phyloP scores from a whole-genome alignment of 2,329 filamentous ascomycete genomes.

The Colletotrichum sp. region DNA sequence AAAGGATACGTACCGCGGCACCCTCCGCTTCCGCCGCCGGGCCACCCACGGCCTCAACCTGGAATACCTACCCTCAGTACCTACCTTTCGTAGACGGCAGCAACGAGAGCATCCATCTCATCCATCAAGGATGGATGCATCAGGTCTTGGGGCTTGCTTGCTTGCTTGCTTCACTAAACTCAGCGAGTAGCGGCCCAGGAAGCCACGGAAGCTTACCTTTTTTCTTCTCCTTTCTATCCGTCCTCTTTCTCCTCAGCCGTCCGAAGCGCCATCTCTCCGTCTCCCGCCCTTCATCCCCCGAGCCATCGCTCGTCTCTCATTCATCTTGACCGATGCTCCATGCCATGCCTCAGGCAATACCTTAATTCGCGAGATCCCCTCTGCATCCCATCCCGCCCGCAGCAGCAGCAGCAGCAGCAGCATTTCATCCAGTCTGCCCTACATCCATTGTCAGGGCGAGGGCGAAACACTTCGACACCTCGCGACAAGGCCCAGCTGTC shows the following conservation, averaged over 20 bases:
- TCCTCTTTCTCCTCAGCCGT: not conserved
- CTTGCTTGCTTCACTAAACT: not conserved
- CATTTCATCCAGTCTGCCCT: not conserved
- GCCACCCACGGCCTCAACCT: not conserved
- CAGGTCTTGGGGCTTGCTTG: not conserved
- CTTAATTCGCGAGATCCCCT: not conserved
- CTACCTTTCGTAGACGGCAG: not conserved
- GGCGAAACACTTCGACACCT: constrained; percentile 15
- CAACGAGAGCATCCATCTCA: not conserved
- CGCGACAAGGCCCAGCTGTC: constrained; percentile 10
- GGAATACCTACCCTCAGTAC: not conserved
- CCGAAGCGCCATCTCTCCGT: not conserved
- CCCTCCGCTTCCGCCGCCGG: constrained; percentile 3
- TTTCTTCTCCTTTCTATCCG: not conserved
- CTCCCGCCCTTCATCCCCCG: not conserved
- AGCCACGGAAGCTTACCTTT: not conserved
- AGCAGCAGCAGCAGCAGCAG: not conserved
- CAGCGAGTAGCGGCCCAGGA: not conserved
- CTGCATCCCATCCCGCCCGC: not conserved
- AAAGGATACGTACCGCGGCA: constrained; percentile 11
- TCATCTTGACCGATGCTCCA: not conserved
- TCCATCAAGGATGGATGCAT: not conserved
- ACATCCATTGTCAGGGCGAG: not conserved
- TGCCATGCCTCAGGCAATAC: not conserved
- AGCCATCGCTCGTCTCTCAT: not conserved